Evolutionary conservation across 2,329 filamentous ascomycete genomes (phyloP).

Genomic region (Trichoderma aggressivum): DNA sequence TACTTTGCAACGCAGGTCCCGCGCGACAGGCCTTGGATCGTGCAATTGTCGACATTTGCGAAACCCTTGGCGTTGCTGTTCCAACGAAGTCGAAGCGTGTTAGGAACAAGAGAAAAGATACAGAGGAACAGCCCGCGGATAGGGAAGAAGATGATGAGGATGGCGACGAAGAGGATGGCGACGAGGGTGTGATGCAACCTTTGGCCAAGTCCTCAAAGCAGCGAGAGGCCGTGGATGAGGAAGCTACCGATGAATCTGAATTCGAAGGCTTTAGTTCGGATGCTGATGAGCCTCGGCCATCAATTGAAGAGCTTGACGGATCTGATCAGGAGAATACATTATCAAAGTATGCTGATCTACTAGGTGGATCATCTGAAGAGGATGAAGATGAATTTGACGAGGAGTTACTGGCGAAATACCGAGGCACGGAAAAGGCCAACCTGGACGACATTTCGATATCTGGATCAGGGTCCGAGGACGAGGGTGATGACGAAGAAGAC

Average conservation of each 20-base stretch:
- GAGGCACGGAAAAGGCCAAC: constrained; percentile 36
- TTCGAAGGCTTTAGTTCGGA: constrained; percentile 37
- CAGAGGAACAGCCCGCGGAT: constrained; percentile 30
- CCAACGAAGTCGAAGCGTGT: constrained; percentile 39
- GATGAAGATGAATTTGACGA: constrained; percentile 40
- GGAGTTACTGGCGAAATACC: constrained; percentile 31
- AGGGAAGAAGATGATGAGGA: neutral
- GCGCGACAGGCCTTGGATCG: constrained; percentile 49
- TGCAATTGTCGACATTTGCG: constrained; percentile 49
- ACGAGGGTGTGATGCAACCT: neutral
- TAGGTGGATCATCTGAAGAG: constrained; percentile 44
- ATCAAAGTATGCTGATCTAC: constrained; percentile 44
- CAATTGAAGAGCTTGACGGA: constrained; percentile 26
- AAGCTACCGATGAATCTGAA: constrained; percentile 35
- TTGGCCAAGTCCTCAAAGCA: constrained; percentile 19
- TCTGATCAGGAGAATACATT: constrained; percentile 34
- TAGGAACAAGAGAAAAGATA: constrained; percentile 32
- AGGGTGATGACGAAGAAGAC: constrained; percentile 26
- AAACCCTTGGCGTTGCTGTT: constrained; percentile 45
- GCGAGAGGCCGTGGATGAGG: constrained; percentile 26
- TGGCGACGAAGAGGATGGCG: neutral
- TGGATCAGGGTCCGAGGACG: constrained; percentile 30
- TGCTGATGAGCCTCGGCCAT: constrained; percentile 27
- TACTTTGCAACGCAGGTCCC: constrained; percentile 50
- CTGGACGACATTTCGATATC: constrained; percentile 41